Conservation (phyloP, 2,329 filamentous ascomycete species). For the Pyrenophora graminea region DNA sequence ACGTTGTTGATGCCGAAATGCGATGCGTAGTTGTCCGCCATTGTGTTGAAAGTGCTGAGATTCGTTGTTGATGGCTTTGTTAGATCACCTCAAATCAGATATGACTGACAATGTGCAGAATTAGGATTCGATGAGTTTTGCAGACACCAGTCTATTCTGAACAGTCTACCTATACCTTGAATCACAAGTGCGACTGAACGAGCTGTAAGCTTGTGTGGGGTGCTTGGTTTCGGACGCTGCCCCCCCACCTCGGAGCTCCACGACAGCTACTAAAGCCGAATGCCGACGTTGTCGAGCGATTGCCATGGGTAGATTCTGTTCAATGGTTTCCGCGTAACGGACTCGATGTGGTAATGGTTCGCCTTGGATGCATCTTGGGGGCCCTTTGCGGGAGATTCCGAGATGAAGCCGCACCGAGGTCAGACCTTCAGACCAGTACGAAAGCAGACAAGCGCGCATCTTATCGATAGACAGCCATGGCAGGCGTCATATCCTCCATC, state of each 20-base stretch:
- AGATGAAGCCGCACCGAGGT: background rate
- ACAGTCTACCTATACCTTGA: background rate
- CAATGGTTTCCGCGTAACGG: background rate
- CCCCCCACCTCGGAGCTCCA: conserved; percentile 19
- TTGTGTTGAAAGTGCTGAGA: conserved; percentile 3
- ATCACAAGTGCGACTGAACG: background rate
- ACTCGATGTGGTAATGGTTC: background rate
- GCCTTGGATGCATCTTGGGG: background rate
- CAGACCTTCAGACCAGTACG: background rate
- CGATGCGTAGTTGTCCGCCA: conserved; percentile 29
- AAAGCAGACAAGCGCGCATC: background rate
- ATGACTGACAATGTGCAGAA: background rate
- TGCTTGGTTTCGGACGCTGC: conserved; percentile 7
- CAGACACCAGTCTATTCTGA: background rate
- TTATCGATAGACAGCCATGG: conserved; percentile 3
- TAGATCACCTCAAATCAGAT: too few species aligned
- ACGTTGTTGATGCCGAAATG: conserved; percentile 41
- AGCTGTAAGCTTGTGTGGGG: background rate
- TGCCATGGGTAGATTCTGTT: background rate
- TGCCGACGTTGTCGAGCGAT: conserved; percentile 1
- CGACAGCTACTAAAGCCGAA: background rate
- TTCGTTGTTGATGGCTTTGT: background rate
- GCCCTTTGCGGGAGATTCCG: background rate
- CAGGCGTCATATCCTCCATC: background rate
- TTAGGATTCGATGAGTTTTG: background rate